These are phyloP conservation scores for Rickenella mellea DNA, from an alignment of 768 basidiomycete species.

Conservation along the genomic window DNA sequence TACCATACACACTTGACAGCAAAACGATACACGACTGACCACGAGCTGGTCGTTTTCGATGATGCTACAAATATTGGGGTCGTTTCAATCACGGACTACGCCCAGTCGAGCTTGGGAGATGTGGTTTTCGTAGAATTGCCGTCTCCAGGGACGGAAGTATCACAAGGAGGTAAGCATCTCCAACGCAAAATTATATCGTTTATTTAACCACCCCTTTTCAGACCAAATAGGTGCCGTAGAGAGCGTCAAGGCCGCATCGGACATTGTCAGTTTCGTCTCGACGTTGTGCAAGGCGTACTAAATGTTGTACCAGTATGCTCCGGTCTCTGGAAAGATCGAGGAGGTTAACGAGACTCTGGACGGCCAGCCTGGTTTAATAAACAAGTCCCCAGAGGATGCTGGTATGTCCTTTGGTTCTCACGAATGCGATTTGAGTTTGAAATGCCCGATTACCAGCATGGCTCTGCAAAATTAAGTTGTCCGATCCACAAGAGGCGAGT, in stretches of 20 bases:
- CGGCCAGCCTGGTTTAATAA: slow-evolving; percentile 68
- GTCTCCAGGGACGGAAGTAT: slow-evolving; percentile 45
- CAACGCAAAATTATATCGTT: neutral
- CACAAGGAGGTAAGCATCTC: slow-evolving; percentile 59
- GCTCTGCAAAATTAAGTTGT: slow-evolving; percentile 88
- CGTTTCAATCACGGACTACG: slow-evolving; percentile 85
- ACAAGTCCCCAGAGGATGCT: slow-evolving; percentile 77
- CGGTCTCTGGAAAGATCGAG: slow-evolving; percentile 75
- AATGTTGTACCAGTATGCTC: slow-evolving; percentile 59
- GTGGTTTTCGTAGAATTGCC: slow-evolving; percentile 97
- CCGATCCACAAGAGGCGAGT: slow-evolving; percentile 66
- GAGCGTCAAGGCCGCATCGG: slow-evolving; percentile 93
- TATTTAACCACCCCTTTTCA: slow-evolving; percentile 16
- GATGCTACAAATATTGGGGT: slow-evolving; percentile 66
- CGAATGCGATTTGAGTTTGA: neutral
- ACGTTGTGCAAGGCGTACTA: slow-evolving; percentile 5
- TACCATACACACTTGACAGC: slow-evolving; percentile 28
- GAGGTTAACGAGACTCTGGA: slow-evolving; percentile 70
- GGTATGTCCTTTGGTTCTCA: slow-evolving; percentile 38
- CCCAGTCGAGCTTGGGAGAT: slow-evolving; percentile 86
- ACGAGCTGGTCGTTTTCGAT: slow-evolving; percentile 81
- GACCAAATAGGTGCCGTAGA: slow-evolving; percentile 88
- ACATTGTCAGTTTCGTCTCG: slow-evolving; percentile 50
- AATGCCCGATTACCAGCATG: slow-evolving; percentile 50
- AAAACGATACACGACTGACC: slow-evolving; percentile 76